Evolutionary conservation across 139 green algal species (phyloP).

Genomic region (Spirogloea muscicola): DNA sequence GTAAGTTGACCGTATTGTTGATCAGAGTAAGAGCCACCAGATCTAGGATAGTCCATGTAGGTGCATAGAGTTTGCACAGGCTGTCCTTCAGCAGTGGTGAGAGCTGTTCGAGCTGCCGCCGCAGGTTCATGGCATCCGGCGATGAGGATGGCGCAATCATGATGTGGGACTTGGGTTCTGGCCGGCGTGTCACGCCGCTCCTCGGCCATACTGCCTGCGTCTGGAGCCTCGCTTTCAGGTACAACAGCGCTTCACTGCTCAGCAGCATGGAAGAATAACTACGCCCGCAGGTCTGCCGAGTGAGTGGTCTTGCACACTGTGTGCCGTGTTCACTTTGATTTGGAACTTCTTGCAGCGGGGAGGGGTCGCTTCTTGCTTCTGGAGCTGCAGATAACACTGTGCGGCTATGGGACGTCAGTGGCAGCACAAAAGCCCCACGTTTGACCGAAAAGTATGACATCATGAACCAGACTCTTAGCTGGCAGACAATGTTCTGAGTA

Average conservation of each 20-base stretch:
- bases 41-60: no score
- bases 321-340: no score
- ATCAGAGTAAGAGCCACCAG: no score
- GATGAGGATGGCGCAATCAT: constrained; percentile 70
- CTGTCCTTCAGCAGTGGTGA: no score
- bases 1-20: no score
- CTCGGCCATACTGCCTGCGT: constrained; percentile 68
- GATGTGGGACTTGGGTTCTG: constrained; percentile 78
- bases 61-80: no score
- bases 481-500: background rate
- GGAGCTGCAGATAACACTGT: constrained; percentile 72
- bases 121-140: constrained; percentile 59
- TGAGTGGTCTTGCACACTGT: no score
- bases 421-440: background rate
- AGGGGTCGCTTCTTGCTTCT: constrained; percentile 73
- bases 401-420: constrained; percentile 61
- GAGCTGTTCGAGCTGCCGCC: no score
- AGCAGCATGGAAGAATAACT: no score
- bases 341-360: constrained; percentile 51
- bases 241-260: no score
- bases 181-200: constrained; percentile 50
- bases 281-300: no score
- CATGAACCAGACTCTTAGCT: background rate
- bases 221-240: constrained; percentile 67
- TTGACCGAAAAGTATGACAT: background rate